A percentile compares a stretch with the other conserved stretches of the same genome.
phyloP scores from a whole-genome alignment of 1,284 basidiomycete genomes.

The Moniliella sp. region DNA sequence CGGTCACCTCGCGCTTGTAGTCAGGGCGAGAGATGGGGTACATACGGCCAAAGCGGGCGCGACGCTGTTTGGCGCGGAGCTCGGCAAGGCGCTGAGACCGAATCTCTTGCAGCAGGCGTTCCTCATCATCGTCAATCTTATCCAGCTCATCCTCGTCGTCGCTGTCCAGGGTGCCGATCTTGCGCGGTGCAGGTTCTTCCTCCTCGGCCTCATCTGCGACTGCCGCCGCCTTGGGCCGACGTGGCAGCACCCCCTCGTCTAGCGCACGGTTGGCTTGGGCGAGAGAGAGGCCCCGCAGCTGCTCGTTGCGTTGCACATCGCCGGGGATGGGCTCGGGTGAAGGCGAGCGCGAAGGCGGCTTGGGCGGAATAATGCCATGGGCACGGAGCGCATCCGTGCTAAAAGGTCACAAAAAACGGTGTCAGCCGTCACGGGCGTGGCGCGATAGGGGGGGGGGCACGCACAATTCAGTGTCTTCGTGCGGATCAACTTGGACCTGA shows the following conservation, averaged over 20 bases:
- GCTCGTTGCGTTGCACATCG: conserved; percentile 7
- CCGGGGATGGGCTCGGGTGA: conserved; percentile 21
- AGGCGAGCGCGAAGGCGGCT: conserved; percentile 23
- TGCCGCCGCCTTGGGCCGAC: conserved; percentile 10
- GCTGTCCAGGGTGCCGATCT: background rate
- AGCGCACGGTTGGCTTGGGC: conserved; percentile 16
- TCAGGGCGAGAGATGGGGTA: conserved; percentile 73
- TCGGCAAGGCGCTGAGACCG: conserved; percentile 48
- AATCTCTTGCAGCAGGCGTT: conserved; percentile 52
- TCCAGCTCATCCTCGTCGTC: conserved; percentile 6
- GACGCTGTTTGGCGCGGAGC: conserved; percentile 45
- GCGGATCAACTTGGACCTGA: conserved; percentile 17
- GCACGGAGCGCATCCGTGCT: conserved; percentile 28
- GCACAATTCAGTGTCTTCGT: conserved; percentile 25
- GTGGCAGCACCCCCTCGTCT: conserved; percentile 5
- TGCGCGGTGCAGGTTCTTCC: background rate
- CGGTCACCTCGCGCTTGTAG: conserved; percentile 81
- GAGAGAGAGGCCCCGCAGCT: conserved; percentile 15
- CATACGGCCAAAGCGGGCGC: conserved; percentile 59
- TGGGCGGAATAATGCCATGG: conserved; percentile 28
- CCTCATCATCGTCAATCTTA: conserved; percentile 36
- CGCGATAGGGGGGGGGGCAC: background rate
- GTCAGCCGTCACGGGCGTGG: background rate
- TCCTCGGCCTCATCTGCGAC: background rate
- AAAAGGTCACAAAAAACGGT: background rate